A percentile compares a stretch with the other conserved stretches of the same genome.
These are phyloP conservation scores for Fusarium proliferatum DNA, from an alignment of 2,329 filamentous ascomycete genomes.

Conservation along the genomic window DNA sequence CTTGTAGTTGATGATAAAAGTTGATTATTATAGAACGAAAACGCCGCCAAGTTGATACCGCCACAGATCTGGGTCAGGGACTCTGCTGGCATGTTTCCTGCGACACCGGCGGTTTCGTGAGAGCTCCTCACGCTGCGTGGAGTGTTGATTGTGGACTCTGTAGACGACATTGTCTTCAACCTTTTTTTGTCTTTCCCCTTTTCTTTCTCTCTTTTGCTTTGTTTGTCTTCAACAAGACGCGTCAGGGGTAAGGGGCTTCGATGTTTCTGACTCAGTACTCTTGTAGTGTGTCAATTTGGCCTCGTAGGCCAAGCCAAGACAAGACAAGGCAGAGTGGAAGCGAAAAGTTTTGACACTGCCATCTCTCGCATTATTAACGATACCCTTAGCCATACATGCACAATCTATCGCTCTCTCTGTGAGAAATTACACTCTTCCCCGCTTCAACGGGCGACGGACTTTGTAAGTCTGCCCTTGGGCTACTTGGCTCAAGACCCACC, in stretches of 20 bases:
- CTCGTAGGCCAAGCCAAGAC: background rate
- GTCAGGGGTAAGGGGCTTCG: conserved; percentile 11
- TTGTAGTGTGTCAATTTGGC: background rate
- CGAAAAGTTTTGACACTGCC: conserved; percentile 5
- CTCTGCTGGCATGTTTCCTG: conserved; percentile 2
- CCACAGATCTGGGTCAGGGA: conserved; percentile 13
- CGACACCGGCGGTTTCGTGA: conserved; percentile 27
- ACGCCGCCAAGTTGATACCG: conserved; percentile 13
- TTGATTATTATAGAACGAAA: background rate
- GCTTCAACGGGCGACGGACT: conserved; percentile 30
- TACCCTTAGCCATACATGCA: conserved; percentile 16
- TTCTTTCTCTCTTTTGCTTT: background rate
- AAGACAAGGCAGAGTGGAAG: background rate
- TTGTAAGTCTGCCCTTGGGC: conserved; percentile 5
- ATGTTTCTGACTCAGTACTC: conserved; percentile 12
- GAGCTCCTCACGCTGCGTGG: conserved; percentile 3
- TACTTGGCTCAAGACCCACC: background rate
- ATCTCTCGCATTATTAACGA: conserved; percentile 3
- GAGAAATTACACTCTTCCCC: conserved; percentile 21
- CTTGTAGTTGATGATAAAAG: background rate
- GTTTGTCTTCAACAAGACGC: conserved; percentile 14
- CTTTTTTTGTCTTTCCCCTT: background rate
- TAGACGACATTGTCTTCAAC: background rate
- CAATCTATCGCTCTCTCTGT: conserved; percentile 12
- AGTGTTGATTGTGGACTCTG: background rate